A percentile compares a stretch with the other conserved stretches of the same genome.
phyloP scores from a whole-genome alignment of 208 protist species.

The Wallacemonas sp. region DNA sequence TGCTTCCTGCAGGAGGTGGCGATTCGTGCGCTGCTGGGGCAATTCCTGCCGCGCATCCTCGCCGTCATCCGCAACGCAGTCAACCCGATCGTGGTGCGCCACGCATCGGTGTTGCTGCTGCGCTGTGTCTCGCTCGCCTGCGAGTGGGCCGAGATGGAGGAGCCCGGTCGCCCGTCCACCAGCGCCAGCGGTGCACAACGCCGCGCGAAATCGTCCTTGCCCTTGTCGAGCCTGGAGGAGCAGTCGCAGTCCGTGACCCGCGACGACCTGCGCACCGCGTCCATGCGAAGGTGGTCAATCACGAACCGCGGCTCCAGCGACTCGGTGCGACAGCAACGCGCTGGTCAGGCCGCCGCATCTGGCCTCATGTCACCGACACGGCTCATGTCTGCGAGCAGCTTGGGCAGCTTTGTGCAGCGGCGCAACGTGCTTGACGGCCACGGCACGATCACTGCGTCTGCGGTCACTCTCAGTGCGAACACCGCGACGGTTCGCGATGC shows the following conservation, averaged over 20 bases:
- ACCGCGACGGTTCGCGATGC: neutral
- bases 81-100: constrained; percentile 68
- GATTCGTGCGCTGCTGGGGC: constrained; percentile 36
- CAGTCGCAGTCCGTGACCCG: neutral
- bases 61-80: constrained; percentile 60
- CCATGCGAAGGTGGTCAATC: no score
- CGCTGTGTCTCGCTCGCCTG: constrained; percentile 55
- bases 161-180: neutral
- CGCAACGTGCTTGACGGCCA: no score
- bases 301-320: no score
- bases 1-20: constrained; percentile 35
- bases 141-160: constrained; percentile 32
- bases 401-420: no score
- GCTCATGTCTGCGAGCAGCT: no score
- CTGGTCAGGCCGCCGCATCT: no score
- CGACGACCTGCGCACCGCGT: no score
- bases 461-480: no score
- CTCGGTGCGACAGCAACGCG: no score
- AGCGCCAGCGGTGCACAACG: neutral
- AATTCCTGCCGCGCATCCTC: constrained; percentile 50
- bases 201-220: neutral
- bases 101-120: constrained; percentile 64
- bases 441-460: no score
- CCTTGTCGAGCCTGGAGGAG: constrained; percentile 9
- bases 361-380: no score